Conservation (phyloP, 148 eudicot species). For the Suaeda aralocaspica region DNA sequence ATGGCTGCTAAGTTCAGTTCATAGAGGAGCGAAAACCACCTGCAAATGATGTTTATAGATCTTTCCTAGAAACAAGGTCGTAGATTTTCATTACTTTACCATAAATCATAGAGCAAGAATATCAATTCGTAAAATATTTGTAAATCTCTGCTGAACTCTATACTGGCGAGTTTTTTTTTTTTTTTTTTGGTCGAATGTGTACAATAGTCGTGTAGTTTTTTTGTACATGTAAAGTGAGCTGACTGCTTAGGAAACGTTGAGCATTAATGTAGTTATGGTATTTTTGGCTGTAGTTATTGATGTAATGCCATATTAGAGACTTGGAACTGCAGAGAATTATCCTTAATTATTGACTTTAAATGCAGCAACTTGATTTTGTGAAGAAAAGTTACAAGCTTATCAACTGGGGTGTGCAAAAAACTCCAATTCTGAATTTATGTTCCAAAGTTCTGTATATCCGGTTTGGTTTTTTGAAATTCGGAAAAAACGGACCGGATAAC, state of each 20-base stretch:
- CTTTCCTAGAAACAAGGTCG: not conserved
- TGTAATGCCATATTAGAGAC: not conserved
- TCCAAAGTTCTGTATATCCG: too few species aligned
- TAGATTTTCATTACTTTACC: not conserved
- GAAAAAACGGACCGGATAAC: too few species aligned
- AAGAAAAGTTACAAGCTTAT: too few species aligned
- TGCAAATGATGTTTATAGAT: slow-evolving; percentile 10
- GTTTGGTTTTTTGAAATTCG: too few species aligned
- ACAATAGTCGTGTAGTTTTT: not conserved
- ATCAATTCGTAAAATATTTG: not conserved
- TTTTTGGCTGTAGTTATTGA: not conserved
- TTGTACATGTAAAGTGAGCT: not conserved
- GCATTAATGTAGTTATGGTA: not conserved
- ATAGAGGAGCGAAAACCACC: not conserved
- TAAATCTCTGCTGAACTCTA: not conserved
- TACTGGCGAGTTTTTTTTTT: not conserved
- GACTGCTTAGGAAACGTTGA: not conserved
- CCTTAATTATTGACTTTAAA: not conserved
- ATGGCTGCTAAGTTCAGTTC: not conserved
- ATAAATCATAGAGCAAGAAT: not conserved
- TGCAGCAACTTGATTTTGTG: not conserved
- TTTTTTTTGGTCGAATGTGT: not conserved
- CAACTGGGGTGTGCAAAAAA: too few species aligned
- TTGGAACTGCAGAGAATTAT: not conserved
- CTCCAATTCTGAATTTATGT: too few species aligned